Evolutionary conservation across 345 rosid genomes (phyloP).

Genomic region (Garcia nutans): DNA sequence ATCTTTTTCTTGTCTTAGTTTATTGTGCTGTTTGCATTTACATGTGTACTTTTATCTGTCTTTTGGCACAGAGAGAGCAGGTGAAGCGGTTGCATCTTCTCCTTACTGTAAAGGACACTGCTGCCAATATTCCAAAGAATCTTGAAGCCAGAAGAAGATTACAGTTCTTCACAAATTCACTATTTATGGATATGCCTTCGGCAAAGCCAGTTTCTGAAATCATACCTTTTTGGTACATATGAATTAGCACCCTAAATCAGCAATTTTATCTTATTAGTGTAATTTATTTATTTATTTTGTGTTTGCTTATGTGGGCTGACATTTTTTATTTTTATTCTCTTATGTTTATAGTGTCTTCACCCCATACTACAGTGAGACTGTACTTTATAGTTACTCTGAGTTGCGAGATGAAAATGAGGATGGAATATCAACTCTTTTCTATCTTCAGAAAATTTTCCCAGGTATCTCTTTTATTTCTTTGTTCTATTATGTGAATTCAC

Average conservation of each 20-base stretch:
- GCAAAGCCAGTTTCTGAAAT: conserved; percentile 89
- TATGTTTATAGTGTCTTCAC: conserved; percentile 75
- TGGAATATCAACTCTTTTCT: conserved; percentile 94
- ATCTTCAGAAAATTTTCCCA: conserved; percentile 97
- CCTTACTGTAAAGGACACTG: conserved; percentile 90
- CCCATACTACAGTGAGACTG: conserved; percentile 99
- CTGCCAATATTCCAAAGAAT: conserved; percentile 93
- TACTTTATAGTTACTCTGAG: conserved; percentile 85
- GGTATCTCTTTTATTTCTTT: conserved; percentile 45
- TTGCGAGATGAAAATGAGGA: conserved; percentile 94
- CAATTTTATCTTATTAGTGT: conserved; percentile 1
- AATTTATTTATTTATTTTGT: conserved; percentile 10
- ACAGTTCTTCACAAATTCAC: conserved; percentile 82
- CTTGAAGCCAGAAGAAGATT: conserved; percentile 98
- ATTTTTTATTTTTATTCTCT: neutral
- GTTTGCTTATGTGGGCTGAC: neutral
- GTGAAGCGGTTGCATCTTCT: conserved; percentile 94
- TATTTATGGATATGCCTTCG: conserved; percentile 91
- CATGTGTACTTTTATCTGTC: conserved; percentile 11
- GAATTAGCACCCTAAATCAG: conserved; percentile 4
- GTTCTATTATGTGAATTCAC: neutral
- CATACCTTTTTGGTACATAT: conserved; percentile 72
- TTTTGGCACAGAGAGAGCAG: conserved; percentile 72
- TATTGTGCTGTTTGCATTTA: conserved; percentile 25
- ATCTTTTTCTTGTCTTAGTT: neutral